Base-by-base conservation (phyloP, 2,329 filamentous ascomycete genomes). In the Colletotrichum somersetense region DNA sequence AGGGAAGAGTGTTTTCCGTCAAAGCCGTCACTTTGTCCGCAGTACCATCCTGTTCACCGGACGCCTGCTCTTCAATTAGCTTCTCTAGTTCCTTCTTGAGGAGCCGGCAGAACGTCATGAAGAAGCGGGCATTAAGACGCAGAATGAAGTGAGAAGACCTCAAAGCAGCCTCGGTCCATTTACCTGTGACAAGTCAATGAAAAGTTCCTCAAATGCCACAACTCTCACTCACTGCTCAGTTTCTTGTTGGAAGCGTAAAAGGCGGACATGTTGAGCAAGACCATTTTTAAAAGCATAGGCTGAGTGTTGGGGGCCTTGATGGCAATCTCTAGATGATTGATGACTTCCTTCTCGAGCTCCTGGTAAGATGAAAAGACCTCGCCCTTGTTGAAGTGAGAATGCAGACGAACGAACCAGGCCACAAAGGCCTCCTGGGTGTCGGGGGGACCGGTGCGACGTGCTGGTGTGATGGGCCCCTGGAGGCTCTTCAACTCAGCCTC, bases 191-290 rank as follows among this genome's bases (percentile, higher is more conserved):
- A 40, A 70, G 52, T 67, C 67, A 63, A 44, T 38, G 16, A 30
- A 40, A 40, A 23, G 42, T 18, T n/a, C 3, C 3, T 14, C 46
- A 5, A 61, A 46, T n/a, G 63, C 20, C 11, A 10, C 30, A n/a
- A 23, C 4, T 12, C 30, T 33, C 5, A 80, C 84, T 72, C 73
- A 83, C 83, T 79, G 26, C 86, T 84, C 73, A 91, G 86, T 75
- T 88, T 89, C 33, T 88, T 83, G 40, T 86, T 86, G 55, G 94
- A 92, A 78, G 93, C 88, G 75, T 92, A 89, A 79, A 96, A 94
- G 8, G 95, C 94, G 7, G 94, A 91, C 73, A 98, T 92, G 77
- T 97, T 98, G 75, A 96, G 90, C 56, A 98, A 84, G 7, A 93
- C 89, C 81, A 98, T 92, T 79, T 95, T 96, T 74, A 93, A 88